Evolutionary conservation across 805 yeast species (phyloP).

Genomic region (Pichia deserticola): DNA sequence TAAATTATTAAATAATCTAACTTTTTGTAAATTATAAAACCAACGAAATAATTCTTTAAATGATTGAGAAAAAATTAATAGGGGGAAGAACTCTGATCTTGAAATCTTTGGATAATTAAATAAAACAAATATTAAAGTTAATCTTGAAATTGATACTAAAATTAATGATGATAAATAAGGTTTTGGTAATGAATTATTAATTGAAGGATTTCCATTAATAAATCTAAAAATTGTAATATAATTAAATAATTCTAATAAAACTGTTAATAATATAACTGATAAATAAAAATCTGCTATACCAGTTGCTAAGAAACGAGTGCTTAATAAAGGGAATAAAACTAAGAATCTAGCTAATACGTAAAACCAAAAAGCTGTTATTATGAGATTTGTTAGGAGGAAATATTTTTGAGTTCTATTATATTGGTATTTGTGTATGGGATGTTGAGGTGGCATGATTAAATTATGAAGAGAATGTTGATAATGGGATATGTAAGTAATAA

Average conservation of each 20-base stretch:
- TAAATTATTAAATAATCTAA: conserved; percentile 18
- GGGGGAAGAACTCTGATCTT: conserved; percentile 17
- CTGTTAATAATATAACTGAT: conserved; percentile 10
- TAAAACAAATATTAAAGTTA: conserved; percentile 13
- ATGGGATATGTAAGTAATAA: no score
- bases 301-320: conserved; percentile 56
- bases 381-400: conserved; percentile 17
- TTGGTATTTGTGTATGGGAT: neutral
- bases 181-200: conserved; percentile 9
- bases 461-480: no score
- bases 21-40: conserved; percentile 22
- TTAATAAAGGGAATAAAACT: conserved; percentile 56
- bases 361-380: conserved; percentile 38
- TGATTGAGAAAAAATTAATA: conserved; percentile 17
- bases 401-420: conserved; percentile 21
- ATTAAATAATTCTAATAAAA: conserved; percentile 16
- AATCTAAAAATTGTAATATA: conserved; percentile 15
- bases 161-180: conserved; percentile 12
- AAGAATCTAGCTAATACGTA: conserved; percentile 42
- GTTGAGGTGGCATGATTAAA: conserved; percentile 1
- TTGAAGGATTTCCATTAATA: conserved; percentile 8
- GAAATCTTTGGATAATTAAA: conserved; percentile 24
- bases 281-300: conserved; percentile 62
- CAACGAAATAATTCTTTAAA: conserved; percentile 20
- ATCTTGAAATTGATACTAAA: conserved; percentile 9